Evolutionary conservation across 495 filamentous ascomycete genomes (phyloP).

Genomic region (Neurospora pannonica): DNA sequence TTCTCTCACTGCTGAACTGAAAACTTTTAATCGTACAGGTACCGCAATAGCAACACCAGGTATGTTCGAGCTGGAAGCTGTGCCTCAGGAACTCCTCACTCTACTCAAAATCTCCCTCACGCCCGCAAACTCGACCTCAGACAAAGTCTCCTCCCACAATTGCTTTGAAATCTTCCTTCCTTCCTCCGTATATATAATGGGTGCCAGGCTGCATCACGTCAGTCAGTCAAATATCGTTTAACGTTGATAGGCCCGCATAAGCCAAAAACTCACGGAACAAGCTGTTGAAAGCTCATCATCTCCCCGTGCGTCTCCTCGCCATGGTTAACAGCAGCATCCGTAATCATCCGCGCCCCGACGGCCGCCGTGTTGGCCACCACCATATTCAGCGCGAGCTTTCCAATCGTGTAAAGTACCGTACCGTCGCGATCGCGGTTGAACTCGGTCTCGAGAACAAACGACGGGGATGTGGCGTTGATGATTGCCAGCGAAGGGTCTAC

Average conservation of each 20-base stretch:
- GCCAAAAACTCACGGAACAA: conserved; percentile 28
- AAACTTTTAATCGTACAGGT: no score
- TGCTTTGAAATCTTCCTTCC: conserved; percentile 18
- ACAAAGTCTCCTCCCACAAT: conserved; percentile 34
- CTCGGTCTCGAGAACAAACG: conserved; percentile 25
- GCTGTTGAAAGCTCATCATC: conserved; percentile 25
- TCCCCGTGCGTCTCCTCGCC: conserved; percentile 35
- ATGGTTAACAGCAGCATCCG: conserved; percentile 28
- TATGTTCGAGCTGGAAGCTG: background rate
- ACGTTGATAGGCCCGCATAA: background rate
- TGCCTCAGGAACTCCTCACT: background rate
- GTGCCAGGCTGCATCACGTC: background rate
- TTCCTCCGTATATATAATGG: conserved; percentile 23
- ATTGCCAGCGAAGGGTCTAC: conserved; percentile 29
- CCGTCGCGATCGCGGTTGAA: conserved; percentile 22
- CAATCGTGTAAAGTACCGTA: conserved; percentile 3
- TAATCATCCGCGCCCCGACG: conserved; percentile 25
- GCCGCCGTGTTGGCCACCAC: conserved; percentile 17
- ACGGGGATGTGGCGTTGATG: conserved; percentile 35
- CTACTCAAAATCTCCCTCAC: conserved; percentile 9
- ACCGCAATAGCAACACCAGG: no score
- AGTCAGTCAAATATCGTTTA: background rate
- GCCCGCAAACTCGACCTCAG: conserved; percentile 29
- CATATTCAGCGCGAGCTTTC: conserved; percentile 1
- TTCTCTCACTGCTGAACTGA: no score